These are phyloP conservation scores for Cetradonia linearis DNA, from an alignment of 495 filamentous ascomycete species.

Conservation along the genomic window DNA sequence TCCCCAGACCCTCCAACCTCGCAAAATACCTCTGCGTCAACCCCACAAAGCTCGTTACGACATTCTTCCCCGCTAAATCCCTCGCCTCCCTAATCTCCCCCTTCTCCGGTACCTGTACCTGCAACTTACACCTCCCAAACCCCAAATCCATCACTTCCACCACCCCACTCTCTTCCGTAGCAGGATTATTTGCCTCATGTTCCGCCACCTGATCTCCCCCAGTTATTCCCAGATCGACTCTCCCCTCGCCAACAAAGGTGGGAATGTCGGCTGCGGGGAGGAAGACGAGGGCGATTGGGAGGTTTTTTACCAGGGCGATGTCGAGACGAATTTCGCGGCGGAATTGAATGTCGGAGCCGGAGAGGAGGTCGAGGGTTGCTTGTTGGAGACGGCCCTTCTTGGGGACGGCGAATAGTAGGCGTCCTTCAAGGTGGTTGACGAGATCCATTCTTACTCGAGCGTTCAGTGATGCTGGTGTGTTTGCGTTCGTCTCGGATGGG, in stretches of 20 bases:
- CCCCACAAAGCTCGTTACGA: constrained; percentile 88
- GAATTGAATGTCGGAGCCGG: constrained; percentile 93
- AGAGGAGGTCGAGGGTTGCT: constrained; percentile 74
- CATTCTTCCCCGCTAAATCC: constrained; percentile 84
- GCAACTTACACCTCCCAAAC: constrained; percentile 84
- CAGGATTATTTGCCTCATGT: constrained; percentile 62
- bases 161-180: constrained; percentile 49
- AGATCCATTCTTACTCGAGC: constrained; percentile 52
- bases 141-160: constrained; percentile 79
- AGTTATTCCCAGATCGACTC: constrained; percentile 89
- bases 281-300: constrained; percentile 91
- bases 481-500: too few species aligned
- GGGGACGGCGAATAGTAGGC: constrained; percentile 89
- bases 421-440: constrained; percentile 80
- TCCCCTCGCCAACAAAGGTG: constrained; percentile 88
- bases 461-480: background rate
- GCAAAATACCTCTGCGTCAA: constrained; percentile 74
- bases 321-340: constrained; percentile 84
- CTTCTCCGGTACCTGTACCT: constrained; percentile 90
- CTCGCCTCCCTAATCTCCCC: constrained; percentile 56
- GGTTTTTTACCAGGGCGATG: constrained; percentile 92
- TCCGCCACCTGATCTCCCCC: constrained; percentile 87
- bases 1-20: constrained; percentile 47
- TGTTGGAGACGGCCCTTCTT: constrained; percentile 95
- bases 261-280: constrained; percentile 95